Evolutionary conservation across 2,329 filamentous ascomycete genomes (phyloP).

Genomic region (Graphiopsis chlorocephala): DNA sequence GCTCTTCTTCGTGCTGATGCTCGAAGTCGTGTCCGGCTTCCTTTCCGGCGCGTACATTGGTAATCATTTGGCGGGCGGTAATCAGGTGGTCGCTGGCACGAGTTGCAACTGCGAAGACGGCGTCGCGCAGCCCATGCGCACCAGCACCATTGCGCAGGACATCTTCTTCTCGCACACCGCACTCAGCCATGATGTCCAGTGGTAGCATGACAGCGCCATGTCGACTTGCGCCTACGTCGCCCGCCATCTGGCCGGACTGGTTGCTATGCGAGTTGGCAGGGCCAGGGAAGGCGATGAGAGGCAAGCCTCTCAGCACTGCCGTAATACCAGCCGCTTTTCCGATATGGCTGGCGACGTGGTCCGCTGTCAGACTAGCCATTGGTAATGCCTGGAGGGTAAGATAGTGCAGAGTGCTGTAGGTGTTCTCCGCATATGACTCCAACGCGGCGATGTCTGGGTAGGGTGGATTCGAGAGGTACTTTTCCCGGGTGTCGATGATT

Average conservation of each 20-base stretch:
- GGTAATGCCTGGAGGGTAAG: slow-evolving; percentile 77
- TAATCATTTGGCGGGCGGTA: slow-evolving; percentile 87
- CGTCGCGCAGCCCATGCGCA: slow-evolving; percentile 81
- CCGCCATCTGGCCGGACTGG: slow-evolving; percentile 40
- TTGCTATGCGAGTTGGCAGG: slow-evolving; percentile 57
- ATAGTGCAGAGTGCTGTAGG: slow-evolving; percentile 90
- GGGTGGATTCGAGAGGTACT: slow-evolving; percentile 78
- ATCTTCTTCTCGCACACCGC: slow-evolving; percentile 80
- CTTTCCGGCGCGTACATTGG: slow-evolving; percentile 69
- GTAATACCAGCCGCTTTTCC: slow-evolving; percentile 90
- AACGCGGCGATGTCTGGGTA: slow-evolving; percentile 70
- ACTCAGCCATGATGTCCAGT: slow-evolving; percentile 82
- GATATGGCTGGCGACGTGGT: slow-evolving; percentile 91
- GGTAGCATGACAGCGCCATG: slow-evolving; percentile 75
- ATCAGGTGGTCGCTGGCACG: slow-evolving; percentile 94
- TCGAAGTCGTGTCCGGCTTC: slow-evolving; percentile 85
- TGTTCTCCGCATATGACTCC: slow-evolving; percentile 90
- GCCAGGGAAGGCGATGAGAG: slow-evolving; percentile 77
- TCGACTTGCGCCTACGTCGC: slow-evolving; percentile 40
- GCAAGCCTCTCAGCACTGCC: slow-evolving; percentile 81
- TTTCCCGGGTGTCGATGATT: slow-evolving; percentile 76
- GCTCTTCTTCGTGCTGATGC: slow-evolving; percentile 73
- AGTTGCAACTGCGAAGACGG: slow-evolving; percentile 87
- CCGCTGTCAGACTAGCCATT: slow-evolving; percentile 76
- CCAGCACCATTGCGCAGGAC: slow-evolving; percentile 75